Evolutionary conservation across 805 yeast genomes (phyloP), one percentile per base, ranked within the genome.

Genomic region (Hemisphaericaspora nanyangensis): DNA sequence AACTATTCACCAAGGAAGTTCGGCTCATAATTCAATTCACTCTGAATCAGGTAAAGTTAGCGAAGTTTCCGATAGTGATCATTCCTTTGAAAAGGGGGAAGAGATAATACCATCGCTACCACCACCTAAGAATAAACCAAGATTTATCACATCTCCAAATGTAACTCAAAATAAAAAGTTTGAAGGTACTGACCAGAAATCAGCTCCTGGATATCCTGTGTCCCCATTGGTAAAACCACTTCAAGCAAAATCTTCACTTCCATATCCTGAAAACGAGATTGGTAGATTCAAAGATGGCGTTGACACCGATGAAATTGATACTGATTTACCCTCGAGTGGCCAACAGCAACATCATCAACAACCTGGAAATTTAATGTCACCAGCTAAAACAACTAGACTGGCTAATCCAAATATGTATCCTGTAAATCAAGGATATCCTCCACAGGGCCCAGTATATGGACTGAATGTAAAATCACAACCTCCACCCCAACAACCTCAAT

Each of bases 141-240:
- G 56, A 35, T 59, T 53, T 31, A 64, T 65, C 16, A 45, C 56
- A 17, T 55, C 65, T 7, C 70, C 68, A 10, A 57, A 55, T 46
- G 43, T 50, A 25, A 48, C 59, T 2, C 68, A 59, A 38, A 60
- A 60, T 35, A 56, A 54, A 34, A 25, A 31, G 29, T 35, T 16
- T 42, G 44, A 11, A 10, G 39, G 44, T 15, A 41, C 46, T n/a
- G 44, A 40, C 11, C 17, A 16, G 12, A 37, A 31, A 34, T 29
- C 29, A 6, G 24, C 17, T 17, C 42, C 38, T 29, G 33, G 13
- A n/a, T 42, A 38, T 27, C 49, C 47, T 13, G 45, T 40, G 5
- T 41, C 43, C 7, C 44, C 47, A 6, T 31, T 18, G 6, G 35
- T 27, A 4, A 31, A 38, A 7, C 43, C 24, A 17, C 25, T 8